Evolutionary conservation across 345 rosid species (phyloP).

Genomic region (Euphorbia pulcherrima): DNA sequence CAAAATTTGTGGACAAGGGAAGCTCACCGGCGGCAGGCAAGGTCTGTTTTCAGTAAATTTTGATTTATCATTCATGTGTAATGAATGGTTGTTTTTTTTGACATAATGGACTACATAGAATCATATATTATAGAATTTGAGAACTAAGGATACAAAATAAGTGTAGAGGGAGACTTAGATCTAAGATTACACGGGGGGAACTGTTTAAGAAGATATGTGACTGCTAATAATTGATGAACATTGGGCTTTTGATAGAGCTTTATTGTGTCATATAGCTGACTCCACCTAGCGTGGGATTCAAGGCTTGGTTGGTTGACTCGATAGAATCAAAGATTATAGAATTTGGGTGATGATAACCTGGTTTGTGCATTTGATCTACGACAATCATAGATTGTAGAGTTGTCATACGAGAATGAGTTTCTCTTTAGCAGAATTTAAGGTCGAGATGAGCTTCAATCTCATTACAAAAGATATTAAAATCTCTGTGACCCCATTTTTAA

Average conservation of each 20-base stretch:
- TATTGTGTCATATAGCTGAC: too few species aligned
- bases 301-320: too few species aligned
- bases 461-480: neutral
- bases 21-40: constrained; percentile 97
- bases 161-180: too few species aligned
- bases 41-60: constrained; percentile 39
- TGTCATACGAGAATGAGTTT: neutral
- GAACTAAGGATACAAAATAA: too few species aligned
- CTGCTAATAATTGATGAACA: too few species aligned
- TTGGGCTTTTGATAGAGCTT: too few species aligned
- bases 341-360: neutral
- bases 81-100: neutral
- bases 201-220: too few species aligned
- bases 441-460: neutral
- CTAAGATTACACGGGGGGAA: too few species aligned
- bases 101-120: neutral
- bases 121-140: neutral
- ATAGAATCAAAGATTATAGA: too few species aligned
- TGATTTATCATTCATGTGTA: neutral
- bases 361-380: neutral
- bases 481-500: neutral
- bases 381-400: neutral
- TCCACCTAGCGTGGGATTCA: too few species aligned
- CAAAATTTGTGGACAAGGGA: constrained; percentile 98
- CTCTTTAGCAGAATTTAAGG: neutral